Conservation (phyloP, 2,329 filamentous ascomycete genomes). For the Aspergillus chevalieri region DNA sequence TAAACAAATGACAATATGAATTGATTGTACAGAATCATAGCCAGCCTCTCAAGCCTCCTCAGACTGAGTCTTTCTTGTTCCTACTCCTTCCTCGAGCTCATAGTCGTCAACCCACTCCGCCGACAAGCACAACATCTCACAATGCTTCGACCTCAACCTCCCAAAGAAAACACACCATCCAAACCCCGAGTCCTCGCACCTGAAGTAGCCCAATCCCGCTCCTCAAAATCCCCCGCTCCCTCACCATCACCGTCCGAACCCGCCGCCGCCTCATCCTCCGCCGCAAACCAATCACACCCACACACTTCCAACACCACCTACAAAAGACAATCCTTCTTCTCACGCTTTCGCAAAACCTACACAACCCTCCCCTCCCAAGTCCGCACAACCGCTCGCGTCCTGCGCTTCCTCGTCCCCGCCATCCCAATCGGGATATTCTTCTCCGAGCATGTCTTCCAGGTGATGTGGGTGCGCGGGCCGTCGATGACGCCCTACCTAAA, state of each 20-base stretch:
- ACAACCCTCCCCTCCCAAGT: constrained; percentile 21
- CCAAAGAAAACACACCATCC: constrained; percentile 2
- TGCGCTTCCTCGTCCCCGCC: constrained; percentile 26
- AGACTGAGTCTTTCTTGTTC: not conserved
- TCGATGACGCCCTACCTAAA: constrained; percentile 79
- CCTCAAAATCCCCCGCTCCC: not conserved
- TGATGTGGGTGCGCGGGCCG: constrained; percentile 40
- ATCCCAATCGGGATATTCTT: constrained; percentile 36
- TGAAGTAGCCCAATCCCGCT: constrained; percentile 12
- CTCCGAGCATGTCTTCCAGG: constrained; percentile 34
- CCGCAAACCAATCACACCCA: not conserved
- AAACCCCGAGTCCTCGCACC: constrained; percentile 17
- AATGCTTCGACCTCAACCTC: constrained; percentile 6
- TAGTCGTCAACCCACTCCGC: not conserved
- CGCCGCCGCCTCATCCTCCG: constrained; percentile 3
- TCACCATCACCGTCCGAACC: constrained; percentile 1
- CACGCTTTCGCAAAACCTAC: constrained; percentile 22
- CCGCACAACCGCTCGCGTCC: constrained; percentile 19
- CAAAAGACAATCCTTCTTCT: constrained; percentile 15
- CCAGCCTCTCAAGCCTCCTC: too few species aligned
- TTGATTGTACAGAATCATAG: not conserved
- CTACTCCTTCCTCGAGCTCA: not conserved
- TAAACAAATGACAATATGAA: not conserved
- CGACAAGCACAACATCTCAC: not conserved
- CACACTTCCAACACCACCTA: constrained; percentile 1